Evolutionary conservation across 2,329 filamentous ascomycete genomes (phyloP).

Genomic region (Cercospora nicotianae): DNA sequence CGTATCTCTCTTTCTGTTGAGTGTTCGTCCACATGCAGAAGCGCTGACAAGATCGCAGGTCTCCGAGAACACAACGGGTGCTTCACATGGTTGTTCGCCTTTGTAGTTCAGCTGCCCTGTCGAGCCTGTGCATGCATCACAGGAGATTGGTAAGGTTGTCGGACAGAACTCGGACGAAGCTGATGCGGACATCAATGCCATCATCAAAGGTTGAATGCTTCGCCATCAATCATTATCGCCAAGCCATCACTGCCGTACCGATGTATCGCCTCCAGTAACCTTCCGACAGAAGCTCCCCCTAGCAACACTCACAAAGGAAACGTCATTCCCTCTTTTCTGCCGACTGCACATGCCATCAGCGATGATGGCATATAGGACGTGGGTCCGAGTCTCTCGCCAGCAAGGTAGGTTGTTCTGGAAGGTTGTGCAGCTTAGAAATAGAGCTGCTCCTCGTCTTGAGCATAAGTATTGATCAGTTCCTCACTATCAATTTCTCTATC

Average conservation of each 20-base stretch:
- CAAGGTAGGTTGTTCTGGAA: slow-evolving; percentile 10
- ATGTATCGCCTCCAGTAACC: not conserved
- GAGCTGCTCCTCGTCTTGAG: not conserved
- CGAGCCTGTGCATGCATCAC: not conserved
- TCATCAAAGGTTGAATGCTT: not conserved
- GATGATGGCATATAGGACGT: slow-evolving; percentile 6
- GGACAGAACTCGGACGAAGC: not conserved
- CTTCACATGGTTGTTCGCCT: not conserved
- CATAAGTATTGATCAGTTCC: not conserved
- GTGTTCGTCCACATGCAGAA: too few species aligned
- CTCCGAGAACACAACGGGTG: not conserved
- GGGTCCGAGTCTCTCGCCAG: slow-evolving; percentile 2
- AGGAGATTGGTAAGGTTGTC: not conserved
- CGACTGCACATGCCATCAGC: slow-evolving; percentile 7
- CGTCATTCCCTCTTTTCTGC: slow-evolving; percentile 16
- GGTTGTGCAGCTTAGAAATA: slow-evolving; percentile 16
- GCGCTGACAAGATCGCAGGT: too few species aligned
- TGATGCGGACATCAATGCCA: not conserved
- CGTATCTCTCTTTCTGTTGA: not conserved
- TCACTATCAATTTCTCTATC: not conserved
- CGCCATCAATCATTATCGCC: not conserved
- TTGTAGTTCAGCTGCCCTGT: not conserved
- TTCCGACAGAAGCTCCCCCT: not conserved
- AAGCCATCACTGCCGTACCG: not conserved
- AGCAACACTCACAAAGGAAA: not conserved